These are phyloP conservation scores for Heliamphora pulchella DNA, from an alignment of 179 eudicot species.

Conservation along the genomic window DNA sequence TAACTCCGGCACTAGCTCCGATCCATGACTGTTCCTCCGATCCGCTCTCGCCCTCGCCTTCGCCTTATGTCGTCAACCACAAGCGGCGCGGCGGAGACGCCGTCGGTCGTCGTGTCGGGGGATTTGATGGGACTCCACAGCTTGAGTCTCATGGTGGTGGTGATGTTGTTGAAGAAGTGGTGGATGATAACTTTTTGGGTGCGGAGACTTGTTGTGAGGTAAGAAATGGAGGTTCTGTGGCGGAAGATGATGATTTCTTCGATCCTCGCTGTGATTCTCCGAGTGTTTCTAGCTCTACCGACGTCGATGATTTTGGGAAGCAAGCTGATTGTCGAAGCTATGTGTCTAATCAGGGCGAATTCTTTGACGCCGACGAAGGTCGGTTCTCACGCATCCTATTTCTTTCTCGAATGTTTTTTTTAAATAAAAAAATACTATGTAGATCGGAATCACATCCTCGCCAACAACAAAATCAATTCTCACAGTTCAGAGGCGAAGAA, in stretches of 20 bases:
- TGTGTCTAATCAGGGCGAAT: slow-evolving; percentile 33
- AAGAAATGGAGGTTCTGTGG: not conserved
- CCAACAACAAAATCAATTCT: too few species aligned
- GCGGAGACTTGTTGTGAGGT: slow-evolving; percentile 12
- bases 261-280: slow-evolving; percentile 17
- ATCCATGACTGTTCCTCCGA: slow-evolving; percentile 21
- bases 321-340: slow-evolving; percentile 22
- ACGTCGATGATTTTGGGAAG: slow-evolving; percentile 15
- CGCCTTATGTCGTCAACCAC: slow-evolving; percentile 39
- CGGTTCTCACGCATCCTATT: too few species aligned
- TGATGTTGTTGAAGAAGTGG: slow-evolving; percentile 11
- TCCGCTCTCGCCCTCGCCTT: slow-evolving; percentile 35
- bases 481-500: too few species aligned
- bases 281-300: slow-evolving; percentile 26
- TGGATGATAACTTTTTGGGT: not conserved
- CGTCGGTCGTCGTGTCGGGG: not conserved
- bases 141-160: not conserved
- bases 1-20: slow-evolving; percentile 39
- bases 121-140: slow-evolving; percentile 5
- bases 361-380: slow-evolving; percentile 52
- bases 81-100: slow-evolving; percentile 38
- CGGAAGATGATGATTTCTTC: slow-evolving; percentile 16
- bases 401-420: too few species aligned
- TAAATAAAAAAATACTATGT: too few species aligned
- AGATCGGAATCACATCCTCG: too few species aligned